Evolutionary conservation across 495 filamentous ascomycete genomes (phyloP).

Genomic region (Penicillium cosmopolitanum): DNA sequence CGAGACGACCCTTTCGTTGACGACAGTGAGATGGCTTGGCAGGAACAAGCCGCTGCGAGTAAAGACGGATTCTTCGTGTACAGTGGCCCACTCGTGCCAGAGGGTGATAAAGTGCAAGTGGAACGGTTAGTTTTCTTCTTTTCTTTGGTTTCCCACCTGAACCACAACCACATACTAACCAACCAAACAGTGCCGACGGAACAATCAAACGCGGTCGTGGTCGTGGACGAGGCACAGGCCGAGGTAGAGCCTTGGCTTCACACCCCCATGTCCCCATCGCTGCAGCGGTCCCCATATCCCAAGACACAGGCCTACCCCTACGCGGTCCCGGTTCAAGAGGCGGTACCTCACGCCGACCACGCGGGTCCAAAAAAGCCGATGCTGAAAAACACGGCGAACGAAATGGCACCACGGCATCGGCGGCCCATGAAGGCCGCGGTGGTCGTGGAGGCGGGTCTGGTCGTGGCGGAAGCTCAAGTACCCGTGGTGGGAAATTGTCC

Average conservation of each 20-base stretch:
- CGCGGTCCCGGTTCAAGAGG: slow-evolving; percentile 79
- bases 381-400: slow-evolving; percentile 60
- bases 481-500: slow-evolving; percentile 35
- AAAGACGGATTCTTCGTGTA: slow-evolving; percentile 93
- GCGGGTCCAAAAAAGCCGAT: slow-evolving; percentile 76
- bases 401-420: slow-evolving; percentile 20
- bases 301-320: slow-evolving; percentile 54
- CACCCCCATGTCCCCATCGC: slow-evolving; percentile 45
- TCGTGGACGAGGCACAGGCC: slow-evolving; percentile 64
- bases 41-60: slow-evolving; percentile 90
- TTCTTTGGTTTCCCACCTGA: neutral
- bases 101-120: slow-evolving; percentile 84
- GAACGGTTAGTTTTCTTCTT: slow-evolving; percentile 59
- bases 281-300: slow-evolving; percentile 46
- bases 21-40: slow-evolving; percentile 93
- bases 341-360: slow-evolving; percentile 77
- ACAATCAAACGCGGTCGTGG: slow-evolving; percentile 78
- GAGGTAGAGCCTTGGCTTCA: slow-evolving; percentile 43
- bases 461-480: slow-evolving; percentile 38
- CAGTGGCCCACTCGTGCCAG: slow-evolving; percentile 80
- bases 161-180: slow-evolving; percentile 17
- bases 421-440: slow-evolving; percentile 31
- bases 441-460: slow-evolving; percentile 34
- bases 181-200: slow-evolving; percentile 65
- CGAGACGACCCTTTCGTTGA: slow-evolving; percentile 97